A percentile compares a stretch with the other conserved stretches of the same genome.
Conservation (phyloP, 1,139 yeast species). For the Petasospora fabianii region DNA sequence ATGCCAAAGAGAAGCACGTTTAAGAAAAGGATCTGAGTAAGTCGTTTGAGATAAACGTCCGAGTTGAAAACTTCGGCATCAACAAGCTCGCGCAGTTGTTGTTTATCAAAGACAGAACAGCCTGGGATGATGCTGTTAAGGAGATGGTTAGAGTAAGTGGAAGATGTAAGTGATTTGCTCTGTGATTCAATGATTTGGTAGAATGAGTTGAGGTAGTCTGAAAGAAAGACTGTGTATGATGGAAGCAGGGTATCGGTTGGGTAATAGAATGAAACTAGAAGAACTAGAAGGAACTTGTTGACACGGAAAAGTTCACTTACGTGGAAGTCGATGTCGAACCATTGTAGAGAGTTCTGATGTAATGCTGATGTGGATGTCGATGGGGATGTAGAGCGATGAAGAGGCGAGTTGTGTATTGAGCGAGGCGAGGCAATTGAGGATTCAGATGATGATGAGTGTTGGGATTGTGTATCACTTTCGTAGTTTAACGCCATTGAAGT, state of each 20-base stretch:
- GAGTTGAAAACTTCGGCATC: constrained; percentile 25
- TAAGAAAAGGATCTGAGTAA: constrained; percentile 22
- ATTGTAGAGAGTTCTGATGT: constrained; percentile 1
- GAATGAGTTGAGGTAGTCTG: constrained; percentile 24
- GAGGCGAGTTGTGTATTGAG: neutral
- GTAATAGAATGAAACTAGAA: constrained; percentile 19
- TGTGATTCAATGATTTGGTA: constrained; percentile 22
- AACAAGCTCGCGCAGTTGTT: constrained; percentile 20
- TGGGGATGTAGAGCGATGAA: neutral
- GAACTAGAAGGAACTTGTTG: constrained; percentile 20
- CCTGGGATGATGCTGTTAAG: constrained; percentile 13
- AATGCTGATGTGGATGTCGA: neutral
- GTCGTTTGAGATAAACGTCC: constrained; percentile 19
- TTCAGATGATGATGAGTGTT: constrained; percentile 10
- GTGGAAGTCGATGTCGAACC: constrained; percentile 20
- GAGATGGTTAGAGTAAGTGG: constrained; percentile 22
- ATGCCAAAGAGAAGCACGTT: constrained; percentile 20
- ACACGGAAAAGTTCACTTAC: constrained; percentile 15
- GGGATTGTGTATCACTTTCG: constrained; percentile 11
- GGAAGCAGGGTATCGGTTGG: constrained; percentile 11
- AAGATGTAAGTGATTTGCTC: constrained; percentile 20
- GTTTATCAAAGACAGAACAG: constrained; percentile 18
- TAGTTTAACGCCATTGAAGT: constrained; percentile 4
- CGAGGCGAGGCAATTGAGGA: constrained; percentile 14
- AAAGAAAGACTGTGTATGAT: constrained; percentile 13